Base-by-base conservation (phyloP, 78 protist genomes). In the Blattamonas nauphoetae region DNA sequence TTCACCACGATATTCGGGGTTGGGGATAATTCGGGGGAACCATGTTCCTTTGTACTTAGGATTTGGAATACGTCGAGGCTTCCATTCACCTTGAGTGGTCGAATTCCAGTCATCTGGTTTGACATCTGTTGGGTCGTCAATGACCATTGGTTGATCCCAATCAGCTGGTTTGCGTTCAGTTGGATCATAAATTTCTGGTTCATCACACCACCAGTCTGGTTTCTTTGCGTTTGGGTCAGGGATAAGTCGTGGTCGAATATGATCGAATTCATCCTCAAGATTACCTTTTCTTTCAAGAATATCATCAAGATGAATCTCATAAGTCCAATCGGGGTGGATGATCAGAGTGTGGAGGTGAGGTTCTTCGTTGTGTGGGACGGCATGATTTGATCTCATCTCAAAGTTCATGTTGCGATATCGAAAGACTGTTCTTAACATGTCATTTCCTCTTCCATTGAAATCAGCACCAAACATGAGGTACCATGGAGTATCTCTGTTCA, bases 21-120 rank as follows among this genome's bases (percentile, higher is more conserved):
- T 84, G 55, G 86, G 86, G 45, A 84, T 84, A 5, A 84, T 55
- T 5, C 45, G 6, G 29, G 6, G 86, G 29, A 29, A 32, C 98
- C 98, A 98, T 90, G 95, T 98, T 29, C 99, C 99, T 80, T 98
- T 98, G 4, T 92, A 84, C 55, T 43, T 5, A 6, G 86, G 86
- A 21, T 84, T 84, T 5, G 86, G 78, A 43, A 84, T 21, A 4
- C 21, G 32, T 4, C 63, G 86, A 5, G 86, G 44, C 6, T n/a
- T 45, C 86, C 86, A 84, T 21, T 84, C 86, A 21, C 86, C 86
- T 5, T 43, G 32, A 4, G 6, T 94, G 89, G 96, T 98, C 41
- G 96, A 98, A 45, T 95, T 97, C 99, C 99, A 98, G 92, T 97
- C 97, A 32, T 92, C 97, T n/a, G 93, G 93, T 92, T 94, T 96